A percentile compares a stretch with the other conserved stretches of the same genome.
Evolutionary conservation across 148 eudicot species (phyloP).

Genomic region (Nepenthes gracilis): DNA sequence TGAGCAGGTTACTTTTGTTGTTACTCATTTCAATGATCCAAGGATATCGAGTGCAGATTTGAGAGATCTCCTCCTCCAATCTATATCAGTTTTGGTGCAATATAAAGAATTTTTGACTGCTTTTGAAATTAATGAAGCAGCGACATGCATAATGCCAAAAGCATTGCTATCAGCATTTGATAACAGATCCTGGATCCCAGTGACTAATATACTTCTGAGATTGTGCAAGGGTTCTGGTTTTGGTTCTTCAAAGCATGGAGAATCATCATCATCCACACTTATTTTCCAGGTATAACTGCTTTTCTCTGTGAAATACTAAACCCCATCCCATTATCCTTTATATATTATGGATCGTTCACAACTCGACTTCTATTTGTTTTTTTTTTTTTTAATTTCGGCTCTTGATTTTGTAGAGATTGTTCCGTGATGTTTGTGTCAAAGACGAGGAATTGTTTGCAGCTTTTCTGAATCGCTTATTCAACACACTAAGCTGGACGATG

Average conservation of each 20-base stretch:
- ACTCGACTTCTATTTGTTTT: background rate
- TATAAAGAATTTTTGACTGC: slow-evolving; percentile 72
- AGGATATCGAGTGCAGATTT: slow-evolving; percentile 86
- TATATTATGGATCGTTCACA: background rate
- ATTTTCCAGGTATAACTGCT: slow-evolving; percentile 46
- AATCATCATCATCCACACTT: slow-evolving; percentile 63
- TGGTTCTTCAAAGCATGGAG: slow-evolving; percentile 72
- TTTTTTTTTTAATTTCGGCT: slow-evolving; percentile 1
- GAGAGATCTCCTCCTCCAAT: slow-evolving; percentile 86
- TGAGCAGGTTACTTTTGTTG: slow-evolving; percentile 76
- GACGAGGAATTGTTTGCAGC: slow-evolving; percentile 68
- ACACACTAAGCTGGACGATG: slow-evolving; percentile 94
- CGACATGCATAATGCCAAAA: slow-evolving; percentile 54
- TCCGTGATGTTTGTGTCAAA: slow-evolving; percentile 61
- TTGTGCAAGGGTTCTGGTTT: slow-evolving; percentile 90
- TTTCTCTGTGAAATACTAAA: background rate
- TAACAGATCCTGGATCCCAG: slow-evolving; percentile 87
- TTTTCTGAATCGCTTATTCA: slow-evolving; percentile 80
- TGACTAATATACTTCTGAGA: slow-evolving; percentile 75
- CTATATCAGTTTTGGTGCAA: slow-evolving; percentile 80
- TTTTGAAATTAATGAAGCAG: slow-evolving; percentile 86
- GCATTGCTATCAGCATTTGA: slow-evolving; percentile 86
- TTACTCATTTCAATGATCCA: slow-evolving; percentile 81
- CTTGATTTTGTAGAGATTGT: slow-evolving; percentile 41
- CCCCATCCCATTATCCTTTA: background rate